These are phyloP conservation scores for Alternaria viburni DNA, from an alignment of 2,329 filamentous ascomycete genomes.

Conservation along the genomic window DNA sequence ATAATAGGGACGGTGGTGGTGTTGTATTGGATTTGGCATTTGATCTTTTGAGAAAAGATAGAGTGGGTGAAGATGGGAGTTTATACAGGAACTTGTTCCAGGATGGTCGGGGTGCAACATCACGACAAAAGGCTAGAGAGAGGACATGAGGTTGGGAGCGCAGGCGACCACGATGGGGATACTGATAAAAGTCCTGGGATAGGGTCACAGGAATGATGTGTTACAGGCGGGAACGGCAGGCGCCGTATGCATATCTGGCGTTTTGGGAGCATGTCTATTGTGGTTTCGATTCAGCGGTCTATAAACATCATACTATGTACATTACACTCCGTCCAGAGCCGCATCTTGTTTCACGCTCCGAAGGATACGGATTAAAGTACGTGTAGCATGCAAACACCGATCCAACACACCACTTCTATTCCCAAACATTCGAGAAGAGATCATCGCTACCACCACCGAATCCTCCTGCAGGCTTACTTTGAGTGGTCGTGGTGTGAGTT, in stretches of 20 bases:
- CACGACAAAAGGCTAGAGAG: not conserved
- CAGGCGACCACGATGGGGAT: not conserved
- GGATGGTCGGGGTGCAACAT: too few species aligned
- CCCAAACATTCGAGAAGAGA: constrained; percentile 95
- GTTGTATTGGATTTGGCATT: constrained; percentile 71
- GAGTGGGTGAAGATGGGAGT: not conserved
- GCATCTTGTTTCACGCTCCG: not conserved
- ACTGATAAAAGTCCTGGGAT: too few species aligned
- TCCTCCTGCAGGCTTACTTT: constrained; percentile 59
- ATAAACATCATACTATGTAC: constrained; percentile 9
- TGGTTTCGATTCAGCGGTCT: constrained; percentile 2
- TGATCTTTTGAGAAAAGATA: constrained; percentile 16
- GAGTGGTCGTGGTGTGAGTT: constrained; percentile 21
- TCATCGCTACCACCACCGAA: constrained; percentile 71
- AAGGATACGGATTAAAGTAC: not conserved
- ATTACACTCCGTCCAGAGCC: not conserved
- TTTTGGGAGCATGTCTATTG: not conserved
- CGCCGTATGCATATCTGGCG: not conserved
- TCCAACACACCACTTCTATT: constrained; percentile 55
- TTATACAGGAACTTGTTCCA: not conserved
- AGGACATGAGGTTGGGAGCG: not conserved
- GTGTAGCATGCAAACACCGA: not conserved
- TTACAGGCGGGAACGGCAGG: not conserved
- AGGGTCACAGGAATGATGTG: not conserved
- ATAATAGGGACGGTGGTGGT: constrained; percentile 74